Conservation (phyloP, 352 stramenopile species). For the Pythium phragmiticola region DNA sequence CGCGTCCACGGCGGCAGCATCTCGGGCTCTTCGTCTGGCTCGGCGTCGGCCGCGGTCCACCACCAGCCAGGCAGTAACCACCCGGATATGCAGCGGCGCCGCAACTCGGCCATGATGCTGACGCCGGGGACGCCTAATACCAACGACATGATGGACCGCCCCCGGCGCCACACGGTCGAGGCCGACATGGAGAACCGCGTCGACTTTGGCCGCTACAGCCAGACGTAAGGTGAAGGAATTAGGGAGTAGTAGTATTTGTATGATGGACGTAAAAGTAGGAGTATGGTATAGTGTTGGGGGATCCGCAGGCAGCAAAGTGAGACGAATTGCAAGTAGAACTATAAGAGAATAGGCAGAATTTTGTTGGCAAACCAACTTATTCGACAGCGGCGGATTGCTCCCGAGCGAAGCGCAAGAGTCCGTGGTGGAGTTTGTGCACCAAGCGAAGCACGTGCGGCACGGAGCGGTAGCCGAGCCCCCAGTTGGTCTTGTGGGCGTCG, state of each 20-base stretch:
- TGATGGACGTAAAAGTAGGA: not conserved
- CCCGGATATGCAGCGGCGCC: slow-evolving; percentile 17
- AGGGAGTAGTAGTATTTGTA: slow-evolving; percentile 18
- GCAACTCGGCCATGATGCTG: slow-evolving; percentile 26
- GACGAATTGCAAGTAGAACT: no score
- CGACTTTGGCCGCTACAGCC: slow-evolving; percentile 55
- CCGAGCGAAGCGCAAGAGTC: slow-evolving; percentile 33
- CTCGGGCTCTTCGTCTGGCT: not conserved
- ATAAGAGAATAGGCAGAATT: not conserved
- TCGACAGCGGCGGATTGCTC: slow-evolving; percentile 24
- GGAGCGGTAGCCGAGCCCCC: slow-evolving; percentile 67
- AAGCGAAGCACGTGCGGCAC: slow-evolving; percentile 61
- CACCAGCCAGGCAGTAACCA: slow-evolving; percentile 13
- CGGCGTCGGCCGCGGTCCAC: slow-evolving; percentile 4
- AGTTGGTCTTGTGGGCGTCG: slow-evolving; percentile 56
- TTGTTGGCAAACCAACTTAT: not conserved
- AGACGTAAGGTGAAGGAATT: slow-evolving; percentile 31
- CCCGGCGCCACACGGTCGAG: slow-evolving; percentile 20
- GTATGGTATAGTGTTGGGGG: not conserved
- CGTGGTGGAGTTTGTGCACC: slow-evolving; percentile 44
- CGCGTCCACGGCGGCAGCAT: slow-evolving; percentile 12
- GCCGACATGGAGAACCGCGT: slow-evolving; percentile 41
- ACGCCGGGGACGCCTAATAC: slow-evolving; percentile 1
- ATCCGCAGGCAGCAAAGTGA: no score
- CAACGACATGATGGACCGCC: slow-evolving; percentile 1